phyloP scores from a whole-genome alignment of 2,329 filamentous ascomycete species.

The Beauveria bassiana region DNA sequence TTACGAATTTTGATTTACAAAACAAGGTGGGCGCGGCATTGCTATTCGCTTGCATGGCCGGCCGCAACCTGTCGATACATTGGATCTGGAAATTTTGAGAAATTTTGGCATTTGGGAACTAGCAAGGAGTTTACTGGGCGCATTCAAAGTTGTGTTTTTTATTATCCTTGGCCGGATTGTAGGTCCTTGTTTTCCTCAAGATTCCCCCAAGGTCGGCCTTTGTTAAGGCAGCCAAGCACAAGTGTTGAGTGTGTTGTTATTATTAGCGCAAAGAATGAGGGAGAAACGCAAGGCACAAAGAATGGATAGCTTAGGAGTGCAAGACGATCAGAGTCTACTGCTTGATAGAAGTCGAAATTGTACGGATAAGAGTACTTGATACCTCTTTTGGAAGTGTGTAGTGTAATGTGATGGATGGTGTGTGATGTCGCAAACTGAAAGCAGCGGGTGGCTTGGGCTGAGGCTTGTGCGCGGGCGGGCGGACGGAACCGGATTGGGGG shows the following conservation, averaged over 20 bases:
- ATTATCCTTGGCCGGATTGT: not conserved
- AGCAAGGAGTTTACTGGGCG: conserved; percentile 7
- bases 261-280: not conserved
- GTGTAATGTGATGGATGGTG: too few species aligned
- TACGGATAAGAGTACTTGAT: not conserved
- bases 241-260: conserved; percentile 1
- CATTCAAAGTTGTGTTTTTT: not conserved
- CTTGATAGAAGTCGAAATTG: not conserved
- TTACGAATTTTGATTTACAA: not conserved
- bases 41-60: too few species aligned
- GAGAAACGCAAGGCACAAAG: not conserved
- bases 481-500: too few species aligned
- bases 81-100: not conserved
- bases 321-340: not conserved
- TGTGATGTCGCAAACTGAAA: too few species aligned
- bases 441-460: too few species aligned
- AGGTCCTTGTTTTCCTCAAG: not conserved
- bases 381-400: too few species aligned
- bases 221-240: not conserved
- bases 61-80: not conserved
- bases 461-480: too few species aligned
- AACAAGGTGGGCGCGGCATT: not conserved
- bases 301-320: not conserved
- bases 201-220: not conserved
- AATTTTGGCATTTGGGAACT: not conserved